Base-by-base conservation (phyloP, 768 basidiomycete species). In the Clavaria fumosa region DNA sequence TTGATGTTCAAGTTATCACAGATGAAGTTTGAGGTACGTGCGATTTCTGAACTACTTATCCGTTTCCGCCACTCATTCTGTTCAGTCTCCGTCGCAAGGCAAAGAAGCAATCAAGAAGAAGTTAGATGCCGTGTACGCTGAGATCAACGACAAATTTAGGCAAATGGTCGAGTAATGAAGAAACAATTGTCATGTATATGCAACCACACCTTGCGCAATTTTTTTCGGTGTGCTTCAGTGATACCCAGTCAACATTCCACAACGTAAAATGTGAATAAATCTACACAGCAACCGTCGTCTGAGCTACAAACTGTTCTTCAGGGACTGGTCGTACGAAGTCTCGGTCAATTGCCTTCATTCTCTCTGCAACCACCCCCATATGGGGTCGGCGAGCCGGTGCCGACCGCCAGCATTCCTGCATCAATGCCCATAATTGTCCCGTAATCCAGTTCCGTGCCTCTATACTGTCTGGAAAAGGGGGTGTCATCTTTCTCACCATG, bases 1-100 rank as follows among this genome's bases (percentile, higher is more conserved):
- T 59, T 95, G 43, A 83, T 90, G 72, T 97, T 80, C 67, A 88
- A 90, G 58, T 74, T 99, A n/a, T 93, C 89, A 32, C 91, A 97
- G 59, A 91, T 93, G 89, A 97, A 96, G 57, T 96, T 95, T 53
- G 89, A 95, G 77, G 89, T 88, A 49, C 34, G 73, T 46, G 12
- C 18, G 30, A 33, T 12, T 11, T 4, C 3, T 23, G 20, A 28
- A 23, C 11, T 23, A 27, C 21, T 19, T 34, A 32, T 31, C 31
- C 7, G 10, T 34, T 23, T 14, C 27, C 37, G 37, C 39, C 32
- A 22, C 22, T 21, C 49, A 23, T 30, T 14, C 40, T 23, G 34
- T 37, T 14, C 50, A 91, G 84, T 83, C 81, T 17, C 95, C 95
- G 12, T 85, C 88, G 5, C 79, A 89, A 63, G 88, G 89, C 26